Base-by-base conservation (phyloP, 495 filamentous ascomycete species). In the Neurospora sp. region DNA sequence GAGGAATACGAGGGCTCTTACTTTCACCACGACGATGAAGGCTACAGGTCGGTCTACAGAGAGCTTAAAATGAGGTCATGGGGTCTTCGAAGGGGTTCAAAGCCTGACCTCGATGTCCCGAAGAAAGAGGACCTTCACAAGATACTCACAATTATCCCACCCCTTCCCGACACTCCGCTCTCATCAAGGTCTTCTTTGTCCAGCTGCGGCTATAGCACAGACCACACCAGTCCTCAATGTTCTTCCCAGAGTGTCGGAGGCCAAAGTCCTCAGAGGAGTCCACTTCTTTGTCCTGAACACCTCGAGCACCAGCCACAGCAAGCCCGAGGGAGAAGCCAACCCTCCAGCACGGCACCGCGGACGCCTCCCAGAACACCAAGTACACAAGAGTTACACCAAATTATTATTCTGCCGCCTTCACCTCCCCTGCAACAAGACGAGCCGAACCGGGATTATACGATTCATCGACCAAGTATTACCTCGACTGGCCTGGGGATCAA, bases 161-260 rank as follows among this genome's bases (percentile, higher is more conserved):
- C 83, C 14, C 72, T 84, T 16, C 83, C 83, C 59, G 81, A 83
- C 48, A 84, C 82, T 20, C 82, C 83, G 22, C 79, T 82, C 72
- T 84, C 85, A 22, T 87, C 84, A 22, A 78, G 78, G 27, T 84
- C 82, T 71, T 87, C 85, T 77, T 83, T 86, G 75, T 82, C 78
- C 79, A 85, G 79, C 68, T 83, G 74, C 70, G 82, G 86, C 70
- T 73, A 78, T 71, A 76, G 71, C 44, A 70, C 70, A 17, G 72
- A 40, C 53, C 71, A 75, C 40, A 71, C 73, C 9, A 77, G 74
- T 31, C 77, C 78, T 8, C 69, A 77, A 22, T 70, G 70, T 9
- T 77, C 77, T 37, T 78, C 77, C 44, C 73, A 37, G 27, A 45
- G 27, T 39, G 72, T 45, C 75, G 77, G 39, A 75, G 75, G 8